Evolutionary conservation across 345 rosid genomes (phyloP), one percentile per base, ranked within the genome.

Genomic region (Hibiscus mutabilis): DNA sequence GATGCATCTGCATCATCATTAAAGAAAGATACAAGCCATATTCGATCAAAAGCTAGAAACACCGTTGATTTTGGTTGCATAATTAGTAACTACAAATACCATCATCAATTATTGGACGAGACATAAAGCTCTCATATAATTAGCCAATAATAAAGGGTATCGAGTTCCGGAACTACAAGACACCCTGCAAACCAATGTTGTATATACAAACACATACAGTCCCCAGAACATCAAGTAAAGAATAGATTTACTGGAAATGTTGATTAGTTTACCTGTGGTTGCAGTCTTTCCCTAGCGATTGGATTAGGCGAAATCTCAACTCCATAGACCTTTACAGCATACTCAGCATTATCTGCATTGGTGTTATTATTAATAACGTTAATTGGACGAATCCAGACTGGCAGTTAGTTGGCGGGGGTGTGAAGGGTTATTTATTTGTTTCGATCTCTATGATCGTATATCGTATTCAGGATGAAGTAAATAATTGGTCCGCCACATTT

Each of bases 291-390:
- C 75, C 89, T 72, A 11, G 78, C 74, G 7, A 91, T 80, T 14
- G 93, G 96, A 74, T 83, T 12, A 27, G 93, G 96, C 0, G 84
- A 72, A 65, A 90, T 90, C 71, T 86, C 87, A 70, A 90, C 89
- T 76, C 85, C 89, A 16, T 70, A 22, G 4, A 88, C 89, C 66
- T 83, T 82, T 2, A 91, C 92, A 74, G 60, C 80, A 79, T 85
- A 88, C 19, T 86, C 80, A 68, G 66, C 69, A 71, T 83, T 86
- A 72, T 86, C 93, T 91, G 73, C 81, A 80, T 73, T 33, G 35
- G 6, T 33, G 9, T 35, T 35, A 35, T 35, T 35, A 35, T 35
- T 29, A 29, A 29, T 3, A 29, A 29, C 33, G 33, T 29, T 29
- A 29, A 29, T 29, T 29, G 33, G 33, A 29, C 33, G 33, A 29